Conservation (phyloP, 768 basidiomycete species). For the Boletellus emodensis region DNA sequence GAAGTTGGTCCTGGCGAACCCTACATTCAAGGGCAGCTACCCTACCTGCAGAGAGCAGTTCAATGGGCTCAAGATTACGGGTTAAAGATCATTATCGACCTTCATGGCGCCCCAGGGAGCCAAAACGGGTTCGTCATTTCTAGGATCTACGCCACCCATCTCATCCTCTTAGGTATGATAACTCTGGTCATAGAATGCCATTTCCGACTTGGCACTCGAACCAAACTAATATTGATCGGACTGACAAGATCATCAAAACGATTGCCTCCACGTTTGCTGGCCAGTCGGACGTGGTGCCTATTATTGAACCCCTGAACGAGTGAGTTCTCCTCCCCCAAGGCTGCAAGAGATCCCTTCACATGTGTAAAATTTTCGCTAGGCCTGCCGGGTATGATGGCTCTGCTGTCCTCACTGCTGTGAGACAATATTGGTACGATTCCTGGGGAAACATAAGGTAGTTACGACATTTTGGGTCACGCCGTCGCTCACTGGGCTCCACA, state of each 20-base stretch:
- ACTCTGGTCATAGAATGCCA: constrained; percentile 64
- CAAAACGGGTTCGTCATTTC: constrained; percentile 62
- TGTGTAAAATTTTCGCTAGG: constrained; percentile 32
- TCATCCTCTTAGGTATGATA: constrained; percentile 58
- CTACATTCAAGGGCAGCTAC: constrained; percentile 71
- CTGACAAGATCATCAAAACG: constrained; percentile 58
- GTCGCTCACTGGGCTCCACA: constrained; percentile 12
- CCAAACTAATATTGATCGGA: constrained; percentile 62
- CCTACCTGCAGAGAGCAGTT: constrained; percentile 64
- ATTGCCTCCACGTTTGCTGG: constrained; percentile 58
- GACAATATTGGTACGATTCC: constrained; percentile 70
- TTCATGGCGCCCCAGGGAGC: constrained; percentile 78
- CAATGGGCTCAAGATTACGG: constrained; percentile 66
- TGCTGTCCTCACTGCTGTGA: constrained; percentile 45
- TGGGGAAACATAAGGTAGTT: constrained; percentile 66
- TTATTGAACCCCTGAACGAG: constrained; percentile 81
- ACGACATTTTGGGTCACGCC: neutral
- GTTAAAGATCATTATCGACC: constrained; percentile 79
- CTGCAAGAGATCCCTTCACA: no score
- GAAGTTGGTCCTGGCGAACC: constrained; percentile 77
- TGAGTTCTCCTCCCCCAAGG: constrained; percentile 27
- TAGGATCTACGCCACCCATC: neutral
- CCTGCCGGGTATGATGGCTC: constrained; percentile 67
- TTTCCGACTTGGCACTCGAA: constrained; percentile 69
- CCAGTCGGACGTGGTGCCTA: constrained; percentile 51